Evolutionary conservation across 805 yeast genomes (phyloP), one percentile per base, ranked within the genome.

Genomic region (Candida patagonica): DNA sequence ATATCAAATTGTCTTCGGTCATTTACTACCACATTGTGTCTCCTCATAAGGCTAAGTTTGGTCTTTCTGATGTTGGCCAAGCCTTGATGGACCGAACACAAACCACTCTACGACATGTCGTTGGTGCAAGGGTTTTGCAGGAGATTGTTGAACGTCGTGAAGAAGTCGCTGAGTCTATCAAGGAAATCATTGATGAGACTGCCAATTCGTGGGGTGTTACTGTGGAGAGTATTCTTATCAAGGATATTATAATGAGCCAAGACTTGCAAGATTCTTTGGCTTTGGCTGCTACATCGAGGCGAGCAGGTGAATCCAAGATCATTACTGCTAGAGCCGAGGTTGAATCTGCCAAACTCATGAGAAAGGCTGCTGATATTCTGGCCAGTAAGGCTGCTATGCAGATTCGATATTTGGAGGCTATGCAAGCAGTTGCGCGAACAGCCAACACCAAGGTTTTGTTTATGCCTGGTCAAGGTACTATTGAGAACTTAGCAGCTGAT

Each of bases 341-440:
- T 38, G 87, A 79, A 59, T 66, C 76, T 54, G 84, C 86, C 38
- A 78, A 78, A 57, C 68, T 78, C 48, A 78, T 79, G 85, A 71
- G 87, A 63, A 76, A 77, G 59, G 85, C 86, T 22, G 84, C 86
- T 39, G 85, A 79, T 58, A 77, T 79, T 43, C 69, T 79, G 53
- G 80, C 81, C 34, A 75, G 82, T 29, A 77, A 78, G 49, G 75
- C 85, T 10, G 87, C 86, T 22, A 77, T 79, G 82, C 86, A 79
- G 63, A 79, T 79, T 56, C 65, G 87, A 59, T 79, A 79, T 54
- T 67, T 79, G 59, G 87, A 79, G 51, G 86, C 86, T n/a, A 75
- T 79, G 76, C 84, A 78, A 60, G 66, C 65, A 45, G 79, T 79
- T 85, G 80, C 84, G 26, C 73, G 63, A 46, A 53, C 68, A 38